Percentiles rank a stretch among this genome's conserved stretches.
These are phyloP conservation scores for Halocafeteria seosinensis DNA, from an alignment of 108 stramenopile species.

Conservation along the genomic window DNA sequence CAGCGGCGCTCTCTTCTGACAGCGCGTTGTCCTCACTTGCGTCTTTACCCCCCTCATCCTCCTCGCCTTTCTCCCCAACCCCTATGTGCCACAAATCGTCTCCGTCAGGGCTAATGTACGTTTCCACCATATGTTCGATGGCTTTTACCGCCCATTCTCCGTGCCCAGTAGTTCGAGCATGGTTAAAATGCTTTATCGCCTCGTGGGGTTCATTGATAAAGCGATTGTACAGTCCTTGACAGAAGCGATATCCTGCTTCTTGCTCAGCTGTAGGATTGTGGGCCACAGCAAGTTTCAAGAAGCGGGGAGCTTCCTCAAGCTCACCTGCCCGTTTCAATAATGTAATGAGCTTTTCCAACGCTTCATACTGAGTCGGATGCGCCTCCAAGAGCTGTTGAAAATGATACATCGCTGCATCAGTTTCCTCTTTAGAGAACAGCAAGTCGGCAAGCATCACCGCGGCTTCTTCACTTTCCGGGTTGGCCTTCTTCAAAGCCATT, in stretches of 20 bases:
- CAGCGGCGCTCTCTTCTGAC: neutral
- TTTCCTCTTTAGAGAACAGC: slow-evolving; percentile 10
- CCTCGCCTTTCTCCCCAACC: neutral
- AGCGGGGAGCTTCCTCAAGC: slow-evolving; percentile 23
- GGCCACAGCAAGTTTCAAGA: slow-evolving; percentile 26
- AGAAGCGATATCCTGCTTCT: slow-evolving; percentile 34
- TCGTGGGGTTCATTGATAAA: slow-evolving; percentile 30
- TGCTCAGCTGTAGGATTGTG: slow-evolving; percentile 9
- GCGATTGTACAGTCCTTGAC: slow-evolving; percentile 32
- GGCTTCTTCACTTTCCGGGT: slow-evolving; percentile 19
- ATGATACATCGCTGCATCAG: slow-evolving; percentile 24
- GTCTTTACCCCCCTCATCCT: neutral
- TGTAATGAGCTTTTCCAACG: slow-evolving; percentile 21
- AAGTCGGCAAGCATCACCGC: slow-evolving; percentile 36
- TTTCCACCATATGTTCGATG: slow-evolving; percentile 34
- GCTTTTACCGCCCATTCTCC: slow-evolving; percentile 27
- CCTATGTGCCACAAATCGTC: slow-evolving; percentile 15
- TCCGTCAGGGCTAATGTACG: slow-evolving; percentile 45
- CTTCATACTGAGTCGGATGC: slow-evolving; percentile 25
- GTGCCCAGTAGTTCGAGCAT: slow-evolving; percentile 27
- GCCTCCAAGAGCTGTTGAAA: slow-evolving; percentile 18
- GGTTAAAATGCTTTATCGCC: slow-evolving; percentile 36
- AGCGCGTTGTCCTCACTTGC: neutral
- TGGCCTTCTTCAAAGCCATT: slow-evolving; percentile 14
- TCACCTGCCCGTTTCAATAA: slow-evolving; percentile 31